phyloP scores from a whole-genome alignment of 192 early-diverging fungal genomes.

The Phycomyces blakesleeanus region DNA sequence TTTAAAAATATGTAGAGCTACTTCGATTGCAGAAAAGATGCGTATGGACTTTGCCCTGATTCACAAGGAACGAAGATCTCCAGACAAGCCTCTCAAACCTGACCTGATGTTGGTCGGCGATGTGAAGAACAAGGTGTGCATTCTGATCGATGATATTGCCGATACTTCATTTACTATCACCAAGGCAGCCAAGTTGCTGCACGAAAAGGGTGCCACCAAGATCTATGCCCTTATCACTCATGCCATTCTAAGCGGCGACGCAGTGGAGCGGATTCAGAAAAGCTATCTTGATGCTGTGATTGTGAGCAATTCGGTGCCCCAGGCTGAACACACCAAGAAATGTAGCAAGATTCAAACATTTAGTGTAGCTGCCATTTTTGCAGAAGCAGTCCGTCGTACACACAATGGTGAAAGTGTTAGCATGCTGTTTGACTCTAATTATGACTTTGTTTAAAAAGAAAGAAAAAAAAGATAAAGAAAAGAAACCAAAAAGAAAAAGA shows the following conservation, averaged over 20 bases:
- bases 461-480: no score
- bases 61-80: conserved; percentile 86
- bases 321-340: conserved; percentile 73
- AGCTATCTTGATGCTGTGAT: conserved; percentile 80
- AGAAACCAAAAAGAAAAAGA: no score
- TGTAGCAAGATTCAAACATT: conserved; percentile 82
- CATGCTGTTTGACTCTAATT: conserved; percentile 61
- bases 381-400: conserved; percentile 91
- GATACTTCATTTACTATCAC: conserved; percentile 91
- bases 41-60: conserved; percentile 95
- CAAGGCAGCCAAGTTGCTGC: conserved; percentile 81
- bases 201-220: conserved; percentile 82
- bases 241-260: conserved; percentile 84
- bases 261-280: conserved; percentile 75
- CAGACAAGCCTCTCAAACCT: conserved; percentile 58
- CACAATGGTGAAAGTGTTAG: conserved; percentile 94
- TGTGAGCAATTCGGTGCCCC: conserved; percentile 92
- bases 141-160: conserved; percentile 95
- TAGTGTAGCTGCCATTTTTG: conserved; percentile 82
- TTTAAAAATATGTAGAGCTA: conserved; percentile 62
- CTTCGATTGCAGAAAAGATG: conserved; percentile 89
- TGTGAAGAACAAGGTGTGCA: conserved; percentile 77
- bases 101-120: conserved; percentile 94
- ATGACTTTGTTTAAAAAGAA: conserved; percentile 12
- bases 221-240: conserved; percentile 95